These are phyloP conservation scores for Penicillium paradoxum DNA, from an alignment of 495 filamentous ascomycete genomes.

Conservation along the genomic window DNA sequence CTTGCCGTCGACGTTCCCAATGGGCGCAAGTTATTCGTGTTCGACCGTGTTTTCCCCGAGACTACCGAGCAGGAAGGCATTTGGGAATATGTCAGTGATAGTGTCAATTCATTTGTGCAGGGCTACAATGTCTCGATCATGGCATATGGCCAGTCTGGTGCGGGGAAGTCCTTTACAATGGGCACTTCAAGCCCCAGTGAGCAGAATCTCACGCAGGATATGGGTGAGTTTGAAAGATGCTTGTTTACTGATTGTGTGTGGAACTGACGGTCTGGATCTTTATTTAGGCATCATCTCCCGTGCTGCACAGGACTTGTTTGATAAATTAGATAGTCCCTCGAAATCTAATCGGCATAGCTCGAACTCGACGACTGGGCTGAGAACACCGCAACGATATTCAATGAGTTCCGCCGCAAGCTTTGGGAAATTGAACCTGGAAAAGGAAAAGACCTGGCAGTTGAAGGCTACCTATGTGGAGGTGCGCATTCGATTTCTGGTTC, in stretches of 20 bases:
- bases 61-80: slow-evolving; percentile 82
- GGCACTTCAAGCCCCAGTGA: slow-evolving; percentile 86
- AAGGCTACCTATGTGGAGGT: slow-evolving; percentile 96
- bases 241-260: not conserved
- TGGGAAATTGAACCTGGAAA: slow-evolving; percentile 53
- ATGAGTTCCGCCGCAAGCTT: slow-evolving; percentile 51
- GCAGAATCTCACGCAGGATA: slow-evolving; percentile 65
- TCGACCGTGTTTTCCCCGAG: slow-evolving; percentile 89
- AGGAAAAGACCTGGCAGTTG: slow-evolving; percentile 87
- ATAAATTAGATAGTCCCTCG: slow-evolving; percentile 62
- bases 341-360: slow-evolving; percentile 46
- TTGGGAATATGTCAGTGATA: slow-evolving; percentile 93
- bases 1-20: slow-evolving; percentile 85
- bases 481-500: slow-evolving; percentile 10
- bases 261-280: not conserved
- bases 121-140: slow-evolving; percentile 99
- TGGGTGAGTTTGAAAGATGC: slow-evolving; percentile 56
- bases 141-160: slow-evolving; percentile 97
- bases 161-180: slow-evolving; percentile 99
- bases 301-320: slow-evolving; percentile 81
- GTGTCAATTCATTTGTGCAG: slow-evolving; percentile 83
- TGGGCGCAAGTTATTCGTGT: slow-evolving; percentile 90
- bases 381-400: slow-evolving; percentile 79
- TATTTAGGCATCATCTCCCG: slow-evolving; percentile 82
- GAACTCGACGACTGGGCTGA: slow-evolving; percentile 65